These are phyloP conservation scores for Andrographis paniculata DNA, from an alignment of 305 asterid genomes.

Conservation along the genomic window DNA sequence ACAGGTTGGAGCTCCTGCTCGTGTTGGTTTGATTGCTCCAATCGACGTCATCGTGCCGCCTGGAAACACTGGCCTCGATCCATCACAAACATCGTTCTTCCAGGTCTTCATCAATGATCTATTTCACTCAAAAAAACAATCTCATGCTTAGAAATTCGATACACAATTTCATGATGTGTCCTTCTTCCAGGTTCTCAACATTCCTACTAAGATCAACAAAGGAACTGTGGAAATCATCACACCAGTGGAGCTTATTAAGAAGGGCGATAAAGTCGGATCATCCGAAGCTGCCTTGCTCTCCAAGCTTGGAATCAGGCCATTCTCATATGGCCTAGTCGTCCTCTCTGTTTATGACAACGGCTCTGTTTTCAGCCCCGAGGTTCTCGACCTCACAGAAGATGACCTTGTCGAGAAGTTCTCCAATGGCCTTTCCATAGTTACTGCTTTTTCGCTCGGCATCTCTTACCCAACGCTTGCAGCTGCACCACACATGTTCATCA, in stretches of 20 bases:
- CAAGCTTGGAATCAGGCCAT: constrained; percentile 85
- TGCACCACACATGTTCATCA: constrained; percentile 83
- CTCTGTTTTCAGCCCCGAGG: constrained; percentile 77
- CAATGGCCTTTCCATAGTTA: constrained; percentile 61
- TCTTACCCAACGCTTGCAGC: constrained; percentile 84
- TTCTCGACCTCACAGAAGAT: constrained; percentile 71
- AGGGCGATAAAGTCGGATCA: constrained; percentile 94
- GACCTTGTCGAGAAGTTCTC: constrained; percentile 76
- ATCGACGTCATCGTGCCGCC: constrained; percentile 91
- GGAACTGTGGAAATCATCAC: constrained; percentile 94
- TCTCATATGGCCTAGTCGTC: constrained; percentile 79
- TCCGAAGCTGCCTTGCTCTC: constrained; percentile 92
- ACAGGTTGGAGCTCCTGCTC: constrained; percentile 98
- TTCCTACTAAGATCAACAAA: constrained; percentile 96
- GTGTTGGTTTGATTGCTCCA: constrained; percentile 90
- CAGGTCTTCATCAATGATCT: constrained; percentile 69
- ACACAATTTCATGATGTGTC: neutral
- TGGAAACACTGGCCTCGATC: constrained; percentile 95
- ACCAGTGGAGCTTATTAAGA: constrained; percentile 90
- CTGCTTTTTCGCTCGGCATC: constrained; percentile 57
- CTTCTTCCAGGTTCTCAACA: constrained; percentile 56
- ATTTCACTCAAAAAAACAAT: too few species aligned
- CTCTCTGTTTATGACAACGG: constrained; percentile 68
- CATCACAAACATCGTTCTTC: constrained; percentile 97
- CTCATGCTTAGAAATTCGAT: too few species aligned